These are phyloP conservation scores for Pythium chondricola DNA, from an alignment of 352 stramenopile species.

Conservation along the genomic window DNA sequence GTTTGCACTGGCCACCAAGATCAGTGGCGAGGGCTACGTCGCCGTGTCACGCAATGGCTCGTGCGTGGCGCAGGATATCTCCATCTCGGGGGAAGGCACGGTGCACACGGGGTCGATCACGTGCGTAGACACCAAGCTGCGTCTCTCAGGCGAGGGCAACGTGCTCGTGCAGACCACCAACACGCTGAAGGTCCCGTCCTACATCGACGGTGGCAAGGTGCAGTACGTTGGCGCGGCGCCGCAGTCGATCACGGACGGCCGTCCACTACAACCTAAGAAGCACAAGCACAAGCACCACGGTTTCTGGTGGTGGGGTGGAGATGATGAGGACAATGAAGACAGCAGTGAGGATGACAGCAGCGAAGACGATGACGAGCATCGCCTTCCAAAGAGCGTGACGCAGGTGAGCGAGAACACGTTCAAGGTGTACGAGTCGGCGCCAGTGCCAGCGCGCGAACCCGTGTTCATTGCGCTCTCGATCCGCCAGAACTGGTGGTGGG, in stretches of 20 bases:
- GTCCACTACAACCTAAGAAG: neutral
- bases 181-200: slow-evolving; percentile 19
- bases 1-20: slow-evolving; percentile 30
- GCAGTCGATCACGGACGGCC: slow-evolving; percentile 15
- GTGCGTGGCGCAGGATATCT: slow-evolving; percentile 41
- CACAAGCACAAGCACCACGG: slow-evolving; percentile 1
- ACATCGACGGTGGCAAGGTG: slow-evolving; percentile 7
- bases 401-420: slow-evolving; percentile 10
- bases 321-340: slow-evolving; percentile 4
- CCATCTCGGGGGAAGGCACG: slow-evolving; percentile 35
- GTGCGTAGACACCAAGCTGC: slow-evolving; percentile 26
- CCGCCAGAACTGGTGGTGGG: slow-evolving; percentile 4
- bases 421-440: slow-evolving; percentile 3
- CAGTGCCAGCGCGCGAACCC: slow-evolving; percentile 1
- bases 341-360: slow-evolving; percentile 4
- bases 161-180: slow-evolving; percentile 44
- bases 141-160: slow-evolving; percentile 35
- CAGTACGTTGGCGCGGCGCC: slow-evolving; percentile 13
- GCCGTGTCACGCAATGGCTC: slow-evolving; percentile 36
- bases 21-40: slow-evolving; percentile 39
- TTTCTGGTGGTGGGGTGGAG: slow-evolving; percentile 3
- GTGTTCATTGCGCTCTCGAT: slow-evolving; percentile 11
- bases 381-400: slow-evolving; percentile 14
- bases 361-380: slow-evolving; percentile 1
- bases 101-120: slow-evolving; percentile 43